Evolutionary conservation across 352 stramenopile genomes (phyloP), one percentile per base, ranked within the genome.

Genomic region (Phytophthora vignae): DNA sequence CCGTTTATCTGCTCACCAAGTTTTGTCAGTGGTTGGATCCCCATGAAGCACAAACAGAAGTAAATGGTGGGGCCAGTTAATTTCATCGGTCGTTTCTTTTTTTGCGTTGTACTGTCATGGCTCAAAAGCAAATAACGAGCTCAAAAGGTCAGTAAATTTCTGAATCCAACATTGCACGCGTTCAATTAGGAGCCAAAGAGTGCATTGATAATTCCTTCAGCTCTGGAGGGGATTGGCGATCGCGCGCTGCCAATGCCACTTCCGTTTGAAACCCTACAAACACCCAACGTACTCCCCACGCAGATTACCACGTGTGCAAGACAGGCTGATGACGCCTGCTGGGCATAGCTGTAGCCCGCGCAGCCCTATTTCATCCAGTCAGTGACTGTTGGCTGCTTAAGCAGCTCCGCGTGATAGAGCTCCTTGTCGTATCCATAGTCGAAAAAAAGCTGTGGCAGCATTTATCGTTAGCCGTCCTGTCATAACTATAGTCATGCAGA

Each of bases 341-440:
- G 33, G 44, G 40, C 48, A 40, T 9, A 15, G 48, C 36, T 49
- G 59, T 50, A 6, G 33, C n/a, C 31, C 29, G 33, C 21, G 3
- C 15, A 21, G 11, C 9, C 27, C 22, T 55, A 62, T 64, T 90
- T 90, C 80, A 94, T 91, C 86, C 86, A 95, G 53, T 82, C 71
- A 12, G 82, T 87, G 52, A 90, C 69, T 36, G 74, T 93, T 53
- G 83, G 81, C 46, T 83, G 75, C 55, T 92, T 91, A 49, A 88
- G 81, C 52, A 91, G 64, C 31, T 84, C 80, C 53, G 74, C 74
- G 44, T 92, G 77, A 46, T 93, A 74, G 22, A 92, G 69, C 31
- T 92, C 82, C 63, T 93, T 90, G 53, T 92, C 81, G 70, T 93
- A 93, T 17, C 85, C 79, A 56, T 96, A 96, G 76, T 97, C 78